phyloP scores from a whole-genome alignment of 257 asterid species.

The Knoxia roxburghii region DNA sequence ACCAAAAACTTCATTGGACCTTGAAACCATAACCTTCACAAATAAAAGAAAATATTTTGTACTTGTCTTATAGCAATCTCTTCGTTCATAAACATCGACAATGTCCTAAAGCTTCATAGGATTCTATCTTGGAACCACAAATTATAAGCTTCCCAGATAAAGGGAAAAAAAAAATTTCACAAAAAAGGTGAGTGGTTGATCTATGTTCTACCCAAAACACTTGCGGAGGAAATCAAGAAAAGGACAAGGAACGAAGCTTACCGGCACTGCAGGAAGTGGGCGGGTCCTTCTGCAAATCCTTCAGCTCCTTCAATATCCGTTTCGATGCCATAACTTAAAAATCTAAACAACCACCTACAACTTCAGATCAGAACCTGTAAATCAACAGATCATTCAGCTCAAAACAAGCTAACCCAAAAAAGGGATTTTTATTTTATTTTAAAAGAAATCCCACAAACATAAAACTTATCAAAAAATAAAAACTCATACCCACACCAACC shows the following conservation, averaged over 20 bases:
- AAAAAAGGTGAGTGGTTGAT: neutral
- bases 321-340: conserved; percentile 33
- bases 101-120: neutral
- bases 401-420: neutral
- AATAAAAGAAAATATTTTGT: too few relatives aligned
- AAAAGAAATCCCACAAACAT: neutral
- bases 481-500: too few relatives aligned
- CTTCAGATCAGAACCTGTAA: conserved; percentile 25
- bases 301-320: conserved; percentile 44
- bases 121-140: neutral
- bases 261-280: conserved; percentile 50
- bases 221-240: neutral
- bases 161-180: neutral
- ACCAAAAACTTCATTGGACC: neutral
- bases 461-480: neutral
- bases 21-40: neutral
- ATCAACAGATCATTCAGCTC: conserved; percentile 13
- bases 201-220: neutral
- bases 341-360: neutral
- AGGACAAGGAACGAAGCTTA: neutral
- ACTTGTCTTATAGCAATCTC: neutral
- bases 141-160: neutral
- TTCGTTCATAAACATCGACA: neutral
- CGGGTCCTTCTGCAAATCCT: conserved; percentile 46
- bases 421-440: too few relatives aligned